Evolutionary conservation across 2,329 filamentous ascomycete genomes (phyloP), one percentile per base, ranked within the genome.

Genomic region (Calonectria leucothoes): DNA sequence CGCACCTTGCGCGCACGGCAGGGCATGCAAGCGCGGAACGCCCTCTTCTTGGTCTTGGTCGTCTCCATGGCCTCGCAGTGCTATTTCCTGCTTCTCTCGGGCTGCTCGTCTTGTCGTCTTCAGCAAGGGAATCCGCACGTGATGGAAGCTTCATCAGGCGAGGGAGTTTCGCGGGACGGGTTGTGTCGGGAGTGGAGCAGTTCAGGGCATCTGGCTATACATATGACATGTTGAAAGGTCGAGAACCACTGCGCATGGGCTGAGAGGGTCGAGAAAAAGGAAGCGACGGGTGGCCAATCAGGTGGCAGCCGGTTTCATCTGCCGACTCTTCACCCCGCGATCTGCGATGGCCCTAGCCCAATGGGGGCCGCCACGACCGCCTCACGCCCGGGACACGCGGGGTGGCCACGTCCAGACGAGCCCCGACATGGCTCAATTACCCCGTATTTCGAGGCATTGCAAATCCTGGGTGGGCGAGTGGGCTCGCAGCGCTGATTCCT

Each of bases 1-100:
- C 78, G 70, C 11, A 80, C 78, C 37, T 80, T 80, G 45, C 78
- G 69, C 5, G 73, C 51, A 4, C 78, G 78, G 59, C 78, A 80
- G 0, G 77, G 59, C 25, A 79, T 74, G 17, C 78, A 80, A 6
- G 78, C 78, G 4, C 78, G 66, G 2, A 78, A 76, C 1, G 76
- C 76, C 10, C 78, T 65, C 35, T 78, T 80, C 31, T 78, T 77
- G 0, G 70, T 11, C 48, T 79, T 78, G 11, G 68, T 70, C 0
- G 63, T 4, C 3, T 76, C 66, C 75, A 79, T 63, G 20, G 11
- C 63, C 12, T 33, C 25, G 35, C 25, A 27, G 48, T 15, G n/a
- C n/a, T n/a, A n/a, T 48, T 39, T 2, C 23, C 17, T 23, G 6
- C n/a, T 45, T 45, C n/a, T n/a, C n/a, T n/a, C n/a, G n/a, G 39